Base-by-base conservation (phyloP, 2,329 filamentous ascomycete species). In the Lasiodiplodia citricola region DNA sequence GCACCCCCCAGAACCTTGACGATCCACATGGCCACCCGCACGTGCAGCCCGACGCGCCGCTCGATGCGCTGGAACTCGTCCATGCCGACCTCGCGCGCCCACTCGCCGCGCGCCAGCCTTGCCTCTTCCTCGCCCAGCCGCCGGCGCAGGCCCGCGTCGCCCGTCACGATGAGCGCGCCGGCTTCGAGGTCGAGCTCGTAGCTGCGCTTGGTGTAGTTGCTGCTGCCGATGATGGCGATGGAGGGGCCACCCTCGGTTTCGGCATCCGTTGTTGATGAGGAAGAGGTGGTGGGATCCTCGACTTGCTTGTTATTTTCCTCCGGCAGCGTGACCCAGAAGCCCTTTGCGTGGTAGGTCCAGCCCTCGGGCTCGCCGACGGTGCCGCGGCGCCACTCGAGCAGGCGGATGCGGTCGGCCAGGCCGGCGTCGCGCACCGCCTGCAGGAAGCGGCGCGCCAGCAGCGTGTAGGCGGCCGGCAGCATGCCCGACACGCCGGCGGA, bases 341-440 rank as follows among this genome's bases (percentile, higher is more conserved):
- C 96, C 80, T 99, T 99, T 58, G 96, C 96, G 75, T 99, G 96
- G 80, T 99, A 99, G 0, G 95, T 97, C 96, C 96, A 99, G 0
- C 93, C 95, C 1, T 85, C 92, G 0, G 92, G 89, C 74, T 93
- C 87, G 21, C 92, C 92, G 2, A 97, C 92, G 0, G 89, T 92
- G 10, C 96, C 96, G 56, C 86, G 86, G 7, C 91, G 88, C 96
- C 96, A 99, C 81, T 99, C 96, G 71, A 93, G 92, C 4, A 99
- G 84, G 3, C 87, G 81, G 35, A 97, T 91, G 11, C 86, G 85
- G 1, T 85, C 82, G 13, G 84, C 84, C 4, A 87, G 80, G 1
- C 86, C 84, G 8, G 84, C 83, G n/a, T 79, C 79, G 0, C 82
- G 78, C 0, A 91, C 88, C 7, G 85, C 86, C 54, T 89, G 87